Evolutionary conservation across 306 rosid species (phyloP), one percentile per base, ranked within the genome.

Genomic region (Glycine soja): DNA sequence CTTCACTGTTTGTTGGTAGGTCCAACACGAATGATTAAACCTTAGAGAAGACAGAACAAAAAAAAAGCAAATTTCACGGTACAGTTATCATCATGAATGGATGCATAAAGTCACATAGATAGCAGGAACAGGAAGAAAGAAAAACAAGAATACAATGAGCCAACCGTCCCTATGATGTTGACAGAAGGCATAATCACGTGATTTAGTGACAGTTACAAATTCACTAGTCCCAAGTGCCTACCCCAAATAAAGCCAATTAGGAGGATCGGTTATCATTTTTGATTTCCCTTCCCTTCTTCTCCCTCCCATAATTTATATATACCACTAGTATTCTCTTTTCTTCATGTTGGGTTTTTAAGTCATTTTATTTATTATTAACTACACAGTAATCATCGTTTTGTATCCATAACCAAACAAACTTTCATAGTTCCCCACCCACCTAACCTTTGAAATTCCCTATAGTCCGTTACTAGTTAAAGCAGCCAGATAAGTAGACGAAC

Each of bases 181-280:
- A 78, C 78, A 57, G 34, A 86, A 43, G 76, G 79, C 76, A 65
- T 2, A 75, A 74, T 76, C 98, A 92, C 88, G 92, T 89, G 97
- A 87, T 82, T 83, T 69, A 74, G 65, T 65, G 78, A 80, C 90
- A 78, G 89, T 87, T 89, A 81, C 87, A 82, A 81, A 45, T 77
- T 82, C 87, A 78, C 48, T 72, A 24, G 30, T 24, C 30, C 30
- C 30, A 24, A 24, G 30, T 24, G 30, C 30, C 30, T 24, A 24
- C 30, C 30, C 30, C 30, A 24, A 24, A 24, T 24, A 24, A 24
- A 24, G 30, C 30, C 30, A 24, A 24, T 24, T 24, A 24, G 43
- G 36, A 80, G 82, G 90, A 57, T 75, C 84, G 85, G 52, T 77
- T 63, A 50, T 16, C 38, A 4, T 58, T 74, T 53, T 32, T 54